These are phyloP conservation scores for Nannochloropsis salina DNA, from an alignment of 108 stramenopile genomes.

Conservation along the genomic window DNA sequence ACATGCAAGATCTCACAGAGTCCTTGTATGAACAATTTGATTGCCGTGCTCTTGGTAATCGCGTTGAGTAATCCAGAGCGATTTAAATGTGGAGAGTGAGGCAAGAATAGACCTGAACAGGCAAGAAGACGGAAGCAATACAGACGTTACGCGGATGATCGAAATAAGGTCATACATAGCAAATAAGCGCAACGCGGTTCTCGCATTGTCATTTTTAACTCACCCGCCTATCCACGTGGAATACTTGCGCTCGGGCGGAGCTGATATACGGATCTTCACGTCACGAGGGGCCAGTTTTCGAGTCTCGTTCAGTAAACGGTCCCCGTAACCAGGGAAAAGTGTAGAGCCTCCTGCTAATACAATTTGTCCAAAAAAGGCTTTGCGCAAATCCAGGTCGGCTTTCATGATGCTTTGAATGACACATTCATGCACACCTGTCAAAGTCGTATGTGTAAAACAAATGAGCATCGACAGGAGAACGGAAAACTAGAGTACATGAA, in stretches of 20 bases:
- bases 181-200: too few species aligned
- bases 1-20: conserved; percentile 21
- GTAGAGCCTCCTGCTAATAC: conserved; percentile 92
- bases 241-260: conserved; percentile 53
- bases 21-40: conserved; percentile 30
- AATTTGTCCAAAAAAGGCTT: conserved; percentile 84
- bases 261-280: conserved; percentile 54
- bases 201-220: background rate
- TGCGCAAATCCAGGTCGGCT: conserved; percentile 82
- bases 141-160: too few species aligned
- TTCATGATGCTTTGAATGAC: conserved; percentile 74
- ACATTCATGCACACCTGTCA: conserved; percentile 73
- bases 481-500: too few species aligned
- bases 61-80: conserved; percentile 79
- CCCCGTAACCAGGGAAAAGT: conserved; percentile 81
- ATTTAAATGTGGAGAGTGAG: conserved; percentile 36
- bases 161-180: too few species aligned
- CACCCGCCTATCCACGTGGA: conserved; percentile 82
- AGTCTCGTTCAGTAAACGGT: conserved; percentile 80
- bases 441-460: background rate
- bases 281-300: conserved; percentile 37
- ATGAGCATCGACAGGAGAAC: too few species aligned
- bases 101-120: conserved; percentile 29
- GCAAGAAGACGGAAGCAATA: too few species aligned
- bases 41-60: conserved; percentile 79